Evolutionary conservation across 768 basidiomycete species (phyloP), one percentile per base, ranked within the genome.

Genomic region (Amanita pseudoporphyria): DNA sequence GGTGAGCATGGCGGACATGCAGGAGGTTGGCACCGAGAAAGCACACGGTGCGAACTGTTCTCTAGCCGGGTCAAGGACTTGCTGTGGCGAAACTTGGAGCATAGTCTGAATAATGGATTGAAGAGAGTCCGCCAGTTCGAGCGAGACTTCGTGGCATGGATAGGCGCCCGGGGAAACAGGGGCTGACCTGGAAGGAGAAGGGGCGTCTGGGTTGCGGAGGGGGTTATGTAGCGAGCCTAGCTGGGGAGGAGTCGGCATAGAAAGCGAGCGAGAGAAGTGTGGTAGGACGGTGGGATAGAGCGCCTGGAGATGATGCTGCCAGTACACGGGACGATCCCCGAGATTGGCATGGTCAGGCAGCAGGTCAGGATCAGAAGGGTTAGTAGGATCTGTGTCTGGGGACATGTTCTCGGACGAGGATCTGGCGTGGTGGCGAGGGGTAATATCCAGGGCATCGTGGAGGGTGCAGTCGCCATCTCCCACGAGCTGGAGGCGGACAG

Each of bases 41-140:
- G 91, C 78, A 63, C 89, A 95, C 21, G 89, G 85, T 1, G 92
- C 86, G 60, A 92, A 87, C 61, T 93, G 92, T 60, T 97, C 93
- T 64, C 88, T 94, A 2, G 86, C 83, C n/a, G 87, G 81, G 61
- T 96, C 92, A 40, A 96, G 75, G 16, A 96, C 69, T 64, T 97
- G 94, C 0, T 86, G 79, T 3, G 93, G 92, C 0, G 88, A 88
- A 54, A 96, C 73, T 58, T 94, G 91, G 2, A 96, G 76, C 56
- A 97, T 77, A 1, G 89, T 94, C 62, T 96, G 91, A 33, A 95
- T 84, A 52, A 89, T 80, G 70, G 86, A 79, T 68, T 96, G 92
- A 10, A 92, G 79, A 9, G 85, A 84, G 64, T 96, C 94, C 10
- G 94, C 91, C 12, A 96, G 73, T 64, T 97, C 93, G 24, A 86